Percentiles rank a stretch among this genome's conserved stretches.
Evolutionary conservation across 805 yeast genomes (phyloP).

Genomic region (Suhomyces kilbournensis): DNA sequence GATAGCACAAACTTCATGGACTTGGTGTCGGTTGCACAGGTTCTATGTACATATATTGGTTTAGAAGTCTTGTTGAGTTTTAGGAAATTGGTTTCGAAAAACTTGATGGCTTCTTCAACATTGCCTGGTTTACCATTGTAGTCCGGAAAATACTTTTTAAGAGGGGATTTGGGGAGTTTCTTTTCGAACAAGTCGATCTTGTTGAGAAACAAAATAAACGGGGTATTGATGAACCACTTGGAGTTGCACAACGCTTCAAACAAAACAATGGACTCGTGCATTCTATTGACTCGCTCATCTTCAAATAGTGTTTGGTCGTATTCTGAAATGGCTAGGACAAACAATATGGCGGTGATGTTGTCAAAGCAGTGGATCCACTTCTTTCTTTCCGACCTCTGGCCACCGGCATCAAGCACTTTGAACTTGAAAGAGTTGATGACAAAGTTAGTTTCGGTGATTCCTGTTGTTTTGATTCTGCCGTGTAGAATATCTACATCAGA

Average conservation of each 20-base stretch:
- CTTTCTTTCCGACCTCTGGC: conserved; percentile 85
- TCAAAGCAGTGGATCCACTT: conserved; percentile 96
- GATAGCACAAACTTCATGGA: conserved; percentile 87
- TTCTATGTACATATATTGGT: conserved; percentile 86
- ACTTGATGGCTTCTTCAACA: conserved; percentile 63
- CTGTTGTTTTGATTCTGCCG: conserved; percentile 94
- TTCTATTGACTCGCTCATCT: conserved; percentile 82
- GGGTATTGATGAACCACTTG: conserved; percentile 78
- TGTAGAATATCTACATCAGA: conserved; percentile 79
- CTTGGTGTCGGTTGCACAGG: conserved; percentile 92
- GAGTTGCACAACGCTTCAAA: conserved; percentile 84
- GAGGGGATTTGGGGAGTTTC: conserved; percentile 64
- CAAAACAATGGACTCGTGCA: conserved; percentile 83
- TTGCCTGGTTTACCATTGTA: conserved; percentile 63
- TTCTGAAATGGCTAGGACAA: conserved; percentile 86
- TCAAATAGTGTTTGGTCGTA: conserved; percentile 91
- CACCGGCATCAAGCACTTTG: conserved; percentile 92
- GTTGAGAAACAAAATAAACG: conserved; percentile 85
- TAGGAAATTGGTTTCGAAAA: conserved; percentile 66
- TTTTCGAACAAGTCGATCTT: conserved; percentile 78
- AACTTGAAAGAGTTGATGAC: conserved; percentile 60
- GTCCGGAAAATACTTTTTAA: conserved; percentile 73
- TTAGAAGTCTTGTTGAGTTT: conserved; percentile 61
- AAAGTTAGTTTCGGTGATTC: conserved; percentile 85
- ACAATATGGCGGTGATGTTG: conserved; percentile 81